Evolutionary conservation across 345 rosid species (phyloP), one percentile per base, ranked within the genome.

Genomic region (Excoecaria cochinchinensis): DNA sequence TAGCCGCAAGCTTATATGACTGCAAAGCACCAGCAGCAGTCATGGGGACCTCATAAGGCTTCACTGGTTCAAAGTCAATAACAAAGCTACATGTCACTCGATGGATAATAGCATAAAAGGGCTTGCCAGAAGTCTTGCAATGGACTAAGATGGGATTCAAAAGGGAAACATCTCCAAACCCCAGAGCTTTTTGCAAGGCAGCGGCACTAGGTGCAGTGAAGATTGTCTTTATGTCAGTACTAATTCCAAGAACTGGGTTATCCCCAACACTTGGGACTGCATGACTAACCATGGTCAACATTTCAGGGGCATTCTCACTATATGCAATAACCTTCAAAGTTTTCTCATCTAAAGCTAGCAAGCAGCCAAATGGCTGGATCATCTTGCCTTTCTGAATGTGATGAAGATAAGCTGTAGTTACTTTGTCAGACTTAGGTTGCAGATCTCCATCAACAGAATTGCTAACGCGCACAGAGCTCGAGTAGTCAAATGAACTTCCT

Each of bases 11-110:
- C 83, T 92, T 95, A 85, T 95, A 92, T 22, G 99, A 95, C 79
- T 92, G 99, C 76, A 95, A 81, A 55, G 99, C 99, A 53, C 99
- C 99, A 68, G 97, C 95, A 78, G 99, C 95, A 61, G 97, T 91
- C 99, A 90, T 91, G 68, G 99, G 95, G 40, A 90, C 94, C 86
- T 95, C 99, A 64, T 90, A 91, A 57, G 97, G 97, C 79, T 95
- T 95, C 77, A 95, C 99, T 11, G 97, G 99, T 79, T 95, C 99
- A 67, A 95, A 91, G 76, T 95, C 99, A 19, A 95, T 81, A 15
- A 95, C 87, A 78, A 92, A 83, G 88, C 99, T 90, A 67, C 97
- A 90, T 16, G 97, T 91, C 47, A 95, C 99, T 50, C 94, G 83
- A 81, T 95, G 99, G 53, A 92, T 83, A 63, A 95, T 95, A 3